Percentiles rank a stretch among this genome's conserved stretches.
phyloP scores from a whole-genome alignment of 495 filamentous ascomycete genomes.

The Monascus purpureus region DNA sequence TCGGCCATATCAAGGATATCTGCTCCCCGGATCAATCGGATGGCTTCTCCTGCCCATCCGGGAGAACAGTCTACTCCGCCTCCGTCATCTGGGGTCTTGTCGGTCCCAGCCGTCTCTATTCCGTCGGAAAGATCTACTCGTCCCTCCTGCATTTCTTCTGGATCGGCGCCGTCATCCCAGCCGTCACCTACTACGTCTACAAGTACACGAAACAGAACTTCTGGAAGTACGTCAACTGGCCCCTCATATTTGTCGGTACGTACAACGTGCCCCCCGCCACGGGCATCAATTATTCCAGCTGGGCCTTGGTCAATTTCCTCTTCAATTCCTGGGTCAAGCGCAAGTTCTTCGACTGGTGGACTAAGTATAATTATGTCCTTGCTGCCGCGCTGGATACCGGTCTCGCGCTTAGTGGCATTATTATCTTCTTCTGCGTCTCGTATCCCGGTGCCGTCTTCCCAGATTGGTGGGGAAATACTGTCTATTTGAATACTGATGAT shows the following conservation, averaged over 20 bases:
- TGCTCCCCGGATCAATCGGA: conserved; percentile 18
- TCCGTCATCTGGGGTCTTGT: conserved; percentile 28
- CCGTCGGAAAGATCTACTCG: conserved; percentile 10
- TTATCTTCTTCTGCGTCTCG: conserved; percentile 21
- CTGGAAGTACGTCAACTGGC: conserved; percentile 30
- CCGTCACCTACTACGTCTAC: conserved; percentile 18
- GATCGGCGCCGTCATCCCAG: conserved; percentile 22
- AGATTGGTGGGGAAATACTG: conserved; percentile 28
- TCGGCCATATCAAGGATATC: conserved; percentile 24
- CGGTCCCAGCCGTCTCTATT: conserved; percentile 18
- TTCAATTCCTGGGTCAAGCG: conserved; percentile 30
- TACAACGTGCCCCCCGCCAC: conserved; percentile 29
- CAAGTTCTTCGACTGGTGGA: conserved; percentile 28
- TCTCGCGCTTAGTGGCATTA: conserved; percentile 19
- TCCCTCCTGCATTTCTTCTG: conserved; percentile 20
- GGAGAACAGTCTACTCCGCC: conserved; percentile 26
- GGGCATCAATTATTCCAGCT: conserved; percentile 36
- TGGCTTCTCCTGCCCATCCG: conserved; percentile 28
- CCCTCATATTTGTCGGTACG: conserved; percentile 31
- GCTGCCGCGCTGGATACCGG: conserved; percentile 20
- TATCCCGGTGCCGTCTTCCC: conserved; percentile 23
- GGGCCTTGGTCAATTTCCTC: conserved; percentile 31
- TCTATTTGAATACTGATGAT: conserved; percentile 32
- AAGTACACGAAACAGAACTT: conserved; percentile 21
- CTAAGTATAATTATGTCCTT: conserved; percentile 20